Evolutionary conservation across 2,329 filamentous ascomycete species (phyloP), one percentile per base, ranked within the genome.

Genomic region (Trichoderma harzianum): DNA sequence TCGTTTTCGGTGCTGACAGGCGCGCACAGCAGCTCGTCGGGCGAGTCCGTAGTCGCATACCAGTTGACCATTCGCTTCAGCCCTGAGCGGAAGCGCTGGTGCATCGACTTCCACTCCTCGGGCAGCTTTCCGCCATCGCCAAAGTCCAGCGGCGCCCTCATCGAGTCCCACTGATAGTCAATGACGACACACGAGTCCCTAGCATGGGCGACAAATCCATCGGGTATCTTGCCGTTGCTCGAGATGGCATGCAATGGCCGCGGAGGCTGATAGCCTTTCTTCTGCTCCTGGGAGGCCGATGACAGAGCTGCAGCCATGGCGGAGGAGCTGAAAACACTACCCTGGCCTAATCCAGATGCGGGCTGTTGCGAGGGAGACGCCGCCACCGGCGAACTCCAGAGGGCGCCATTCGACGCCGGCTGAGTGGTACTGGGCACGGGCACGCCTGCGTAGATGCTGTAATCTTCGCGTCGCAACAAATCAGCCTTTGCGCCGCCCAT

Each of bases 101-200:
- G 96, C 96, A 99, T 98, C 4, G 90, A 86, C 34, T 93, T 92
- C 96, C 96, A 99, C 81, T 98, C 96, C 81, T 99, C 96, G 1
- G 93, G 94, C 76, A 93, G 93, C 57, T 91, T 88, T 51, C 95
- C 96, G 11, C 95, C 95, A 77, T 94, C 91, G 7, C 95, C 95
- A 92, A 96, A 98, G 74, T 91, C 86, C 57, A 93, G 86, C 0
- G 93, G 90, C 3, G 87, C 84, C 16, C 92, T 88, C 86, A 95
- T 95, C 72, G 95, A 98, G 78, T 99, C 95, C 95, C 96, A 99
- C 76, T 95, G 92, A 77, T 93, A 97, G 81, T 99, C 96, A n/a
- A 98, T 87, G 65, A 92, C 88, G 6, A 93, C 86, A 78, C 94
- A 98, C 14, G 92, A 90, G 78, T 98, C 94, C 73, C 94, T 89